Conservation (phyloP, 306 rosid species). For the Chamaecrista fasciculata region DNA sequence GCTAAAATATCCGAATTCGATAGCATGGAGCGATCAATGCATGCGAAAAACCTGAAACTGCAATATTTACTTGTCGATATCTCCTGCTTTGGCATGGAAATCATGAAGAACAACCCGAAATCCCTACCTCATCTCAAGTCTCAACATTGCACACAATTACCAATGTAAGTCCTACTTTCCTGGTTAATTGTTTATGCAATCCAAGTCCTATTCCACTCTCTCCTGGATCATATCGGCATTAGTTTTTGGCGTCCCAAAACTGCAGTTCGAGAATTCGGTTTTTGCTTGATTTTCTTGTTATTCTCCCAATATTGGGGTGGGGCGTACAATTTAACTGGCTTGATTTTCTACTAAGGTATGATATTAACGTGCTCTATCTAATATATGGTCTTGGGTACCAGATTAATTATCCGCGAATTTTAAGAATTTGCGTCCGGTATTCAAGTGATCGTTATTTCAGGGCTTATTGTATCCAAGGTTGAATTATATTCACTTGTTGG, state of each 20-base stretch:
- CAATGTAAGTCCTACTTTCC: slow-evolving; percentile 10
- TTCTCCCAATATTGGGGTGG: slow-evolving; percentile 4
- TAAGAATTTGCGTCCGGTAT: neutral
- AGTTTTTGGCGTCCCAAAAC: slow-evolving; percentile 7
- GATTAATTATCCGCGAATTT: neutral
- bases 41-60: no score
- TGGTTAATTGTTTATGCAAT: slow-evolving; percentile 11
- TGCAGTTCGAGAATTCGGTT: neutral
- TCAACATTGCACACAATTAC: neutral
- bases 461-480: neutral
- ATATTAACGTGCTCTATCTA: neutral
- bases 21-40: neutral
- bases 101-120: neutral
- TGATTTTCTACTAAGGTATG: neutral
- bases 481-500: slow-evolving; percentile 3
- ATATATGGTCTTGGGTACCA: neutral
- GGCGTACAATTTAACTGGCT: neutral
- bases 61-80: no score
- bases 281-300: slow-evolving; percentile 4
- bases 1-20: slow-evolving; percentile 21
- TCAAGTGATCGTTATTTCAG: neutral
- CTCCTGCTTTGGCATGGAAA: neutral
- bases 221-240: neutral
- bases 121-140: neutral
- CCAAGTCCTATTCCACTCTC: neutral